A percentile compares a stretch with the other conserved stretches of the same genome.
phyloP scores from a whole-genome alignment of 2,329 filamentous ascomycete species.

The Ophiostoma sp. region DNA sequence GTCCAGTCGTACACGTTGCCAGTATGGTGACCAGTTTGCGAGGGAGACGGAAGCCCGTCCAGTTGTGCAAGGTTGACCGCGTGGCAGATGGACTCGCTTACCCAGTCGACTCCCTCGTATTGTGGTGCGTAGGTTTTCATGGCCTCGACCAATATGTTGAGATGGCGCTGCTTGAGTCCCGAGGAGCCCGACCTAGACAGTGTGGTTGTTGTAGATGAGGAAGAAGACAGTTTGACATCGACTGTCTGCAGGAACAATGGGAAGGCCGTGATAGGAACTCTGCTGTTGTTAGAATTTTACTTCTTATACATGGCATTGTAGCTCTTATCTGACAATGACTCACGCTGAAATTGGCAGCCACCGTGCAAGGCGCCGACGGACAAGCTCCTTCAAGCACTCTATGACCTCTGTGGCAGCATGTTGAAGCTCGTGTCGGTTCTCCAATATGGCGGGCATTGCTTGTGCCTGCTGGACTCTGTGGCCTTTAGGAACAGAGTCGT shows the following conservation, averaged over 20 bases:
- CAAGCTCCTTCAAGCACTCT: conserved; percentile 29
- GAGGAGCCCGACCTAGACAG: conserved; percentile 28
- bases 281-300: background rate
- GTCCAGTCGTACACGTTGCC: conserved; percentile 25
- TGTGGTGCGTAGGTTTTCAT: conserved; percentile 31
- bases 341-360: conserved; percentile 29
- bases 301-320: too few relatives aligned
- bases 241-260: conserved; percentile 30
- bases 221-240: conserved; percentile 28
- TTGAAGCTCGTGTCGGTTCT: conserved; percentile 28
- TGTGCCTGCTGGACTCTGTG: background rate
- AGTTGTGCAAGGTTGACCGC: conserved; percentile 28
- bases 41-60: conserved; percentile 1
- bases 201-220: too few relatives aligned
- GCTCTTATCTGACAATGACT: too few relatives aligned
- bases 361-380: conserved; percentile 29
- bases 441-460: conserved; percentile 9
- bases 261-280: conserved; percentile 28
- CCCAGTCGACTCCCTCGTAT: conserved; percentile 29
- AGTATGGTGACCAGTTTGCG: background rate
- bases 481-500: background rate
- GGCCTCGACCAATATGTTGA: conserved; percentile 30
- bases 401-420: conserved; percentile 28
- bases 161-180: conserved; percentile 45
- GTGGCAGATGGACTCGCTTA: conserved; percentile 29